A percentile compares a stretch with the other conserved stretches of the same genome.
Conservation (phyloP, 257 asterid genomes). For the Scutellaria galericulata region DNA sequence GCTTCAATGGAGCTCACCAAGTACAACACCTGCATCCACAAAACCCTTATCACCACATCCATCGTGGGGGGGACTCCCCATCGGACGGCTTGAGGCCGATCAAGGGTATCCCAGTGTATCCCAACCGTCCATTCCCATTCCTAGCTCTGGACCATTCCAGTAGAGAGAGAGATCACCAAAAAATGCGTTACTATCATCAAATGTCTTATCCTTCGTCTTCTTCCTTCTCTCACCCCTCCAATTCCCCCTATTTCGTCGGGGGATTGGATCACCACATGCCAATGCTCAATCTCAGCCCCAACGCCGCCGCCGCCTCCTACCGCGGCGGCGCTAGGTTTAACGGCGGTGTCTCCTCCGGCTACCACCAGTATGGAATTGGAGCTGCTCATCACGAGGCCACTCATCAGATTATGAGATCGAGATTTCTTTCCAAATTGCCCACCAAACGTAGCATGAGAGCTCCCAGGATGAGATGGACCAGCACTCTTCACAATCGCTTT, state of each 20-base stretch:
- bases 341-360: background rate
- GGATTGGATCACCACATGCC: constrained; percentile 50
- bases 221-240: constrained; percentile 22
- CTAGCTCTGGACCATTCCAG: constrained; percentile 42
- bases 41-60: constrained; percentile 52
- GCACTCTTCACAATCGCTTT: constrained; percentile 85
- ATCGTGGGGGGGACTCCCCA: constrained; percentile 48
- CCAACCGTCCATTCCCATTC: constrained; percentile 67
- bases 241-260: constrained; percentile 40
- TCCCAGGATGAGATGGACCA: constrained; percentile 95
- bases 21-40: constrained; percentile 28
- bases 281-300: constrained; percentile 50
- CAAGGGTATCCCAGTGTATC: constrained; percentile 75
- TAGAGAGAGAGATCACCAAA: constrained; percentile 51
- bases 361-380: constrained; percentile 41
- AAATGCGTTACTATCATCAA: constrained; percentile 54
- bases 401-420: constrained; percentile 71
- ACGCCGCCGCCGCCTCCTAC: constrained; percentile 30
- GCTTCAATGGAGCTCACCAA: constrained; percentile 12
- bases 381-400: constrained; percentile 39
- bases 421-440: constrained; percentile 67
- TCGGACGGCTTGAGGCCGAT: constrained; percentile 72
- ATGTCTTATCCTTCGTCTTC: constrained; percentile 39
- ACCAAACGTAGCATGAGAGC: constrained; percentile 87
- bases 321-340: constrained; percentile 31